Evolutionary conservation across 208 protist genomes (phyloP), one percentile per base, ranked within the genome.

Genomic region (Blechomonas ayalai): DNA sequence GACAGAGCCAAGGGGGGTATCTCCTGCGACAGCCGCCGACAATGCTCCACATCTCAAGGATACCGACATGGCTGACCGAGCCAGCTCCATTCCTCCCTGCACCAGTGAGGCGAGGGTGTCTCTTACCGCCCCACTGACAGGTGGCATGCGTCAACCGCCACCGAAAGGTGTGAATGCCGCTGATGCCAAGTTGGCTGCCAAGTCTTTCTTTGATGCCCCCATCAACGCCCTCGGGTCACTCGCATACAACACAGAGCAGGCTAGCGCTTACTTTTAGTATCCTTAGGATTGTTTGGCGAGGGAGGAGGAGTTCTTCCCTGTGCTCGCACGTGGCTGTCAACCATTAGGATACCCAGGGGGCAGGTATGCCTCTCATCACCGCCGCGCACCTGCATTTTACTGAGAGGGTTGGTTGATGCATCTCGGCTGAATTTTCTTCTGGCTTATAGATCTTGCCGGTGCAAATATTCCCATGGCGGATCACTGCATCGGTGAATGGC

Each of bases 251-350:
- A 58, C 40, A 15, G 64, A 32, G 0, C 5, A 23, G 7, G 38
- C 46, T 29, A 80, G 71, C 22, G 65, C 71, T 22, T 80, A 80
- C 57, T 80, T 80, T 53, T 80, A 63, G 39, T 33, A 54, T 27
- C 41, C 42, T 40, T 38, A 39, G 8, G n/a, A n/a, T n/a, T n/a
- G n/a, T n/a, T n/a, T n/a, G n/a, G n/a, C n/a, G n/a, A n/a, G n/a
- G n/a, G n/a, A n/a, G n/a, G n/a, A n/a, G n/a, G n/a, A n/a, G n/a
- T n/a, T n/a, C n/a, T n/a, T n/a, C n/a, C n/a, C n/a, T n/a, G n/a
- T n/a, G n/a, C n/a, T n/a, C n/a, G n/a, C n/a, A n/a, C n/a, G n/a
- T n/a, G n/a, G n/a, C n/a, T n/a, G n/a, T n/a, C n/a, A n/a, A n/a
- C n/a, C n/a, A n/a, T n/a, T n/a, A n/a, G n/a, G n/a, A n/a, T n/a